Base-by-base conservation (phyloP, 2,329 filamentous ascomycete genomes). In the Phymatotrichopsis omnivora region DNA sequence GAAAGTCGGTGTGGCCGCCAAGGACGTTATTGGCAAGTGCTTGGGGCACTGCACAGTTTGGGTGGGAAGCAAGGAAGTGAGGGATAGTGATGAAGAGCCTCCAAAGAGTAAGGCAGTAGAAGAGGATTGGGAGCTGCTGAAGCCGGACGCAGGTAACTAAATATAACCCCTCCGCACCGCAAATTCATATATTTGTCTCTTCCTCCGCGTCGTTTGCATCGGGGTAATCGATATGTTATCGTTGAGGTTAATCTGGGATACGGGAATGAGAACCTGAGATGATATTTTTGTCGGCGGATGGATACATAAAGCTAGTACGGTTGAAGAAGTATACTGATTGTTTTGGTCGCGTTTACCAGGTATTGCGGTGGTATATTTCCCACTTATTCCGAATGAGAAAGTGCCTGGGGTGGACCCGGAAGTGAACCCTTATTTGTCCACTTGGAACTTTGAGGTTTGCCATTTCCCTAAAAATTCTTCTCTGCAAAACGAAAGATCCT, bases 11-110 rank as follows among this genome's bases (percentile, higher is more conserved):
- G 45, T 29, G 17, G 35, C 39, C 11, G n/a, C n/a, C n/a, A n/a
- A n/a, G n/a, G n/a, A n/a, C n/a, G n/a, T 34, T 41, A 42, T 24
- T 65, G 49, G 50, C n/a, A n/a, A n/a, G n/a, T n/a, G n/a, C n/a
- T 70, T 98, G 0, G 81, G 82, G 5, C 91, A 89, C 67, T 96
- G 91, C 67, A 96, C 87, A 16, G 76, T 96, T 47, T 98, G 91
- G 91, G 82, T 95, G 6, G 91, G 91, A 25, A 82, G 76, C 0
- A 93, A 75, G 3, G 72, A 85, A 57, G 85, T 94, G 61, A 77
- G 78, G 4, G 71, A 72, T 2, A 67, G 70, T 2, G 65, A 69
- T 1, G 63, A 72, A 7, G 70, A 79, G 19, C 70, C 67, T 14
- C 73, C 68, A 24, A 72, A 68, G 27, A 66, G 68, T 30, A 70